A percentile compares a stretch with the other conserved stretches of the same genome.
Evolutionary conservation across 139 green algal species (phyloP).

Genomic region (Pleodorina starrii): DNA sequence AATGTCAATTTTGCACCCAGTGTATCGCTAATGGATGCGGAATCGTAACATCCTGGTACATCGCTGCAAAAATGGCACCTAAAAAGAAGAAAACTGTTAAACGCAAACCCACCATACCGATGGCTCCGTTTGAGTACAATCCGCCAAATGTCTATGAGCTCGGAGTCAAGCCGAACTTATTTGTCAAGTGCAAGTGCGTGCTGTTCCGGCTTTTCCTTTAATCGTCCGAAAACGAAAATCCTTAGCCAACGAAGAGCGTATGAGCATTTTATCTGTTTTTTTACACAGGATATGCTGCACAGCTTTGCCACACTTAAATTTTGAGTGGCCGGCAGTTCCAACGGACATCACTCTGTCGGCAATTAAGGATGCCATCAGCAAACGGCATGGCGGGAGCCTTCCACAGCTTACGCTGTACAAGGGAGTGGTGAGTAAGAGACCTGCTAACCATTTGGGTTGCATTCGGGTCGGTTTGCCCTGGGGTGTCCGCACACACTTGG

Average conservation of each 20-base stretch:
- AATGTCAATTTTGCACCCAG: too few relatives aligned
- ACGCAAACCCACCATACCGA: not conserved
- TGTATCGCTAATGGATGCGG: too few relatives aligned
- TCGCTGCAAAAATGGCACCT: conserved; percentile 19
- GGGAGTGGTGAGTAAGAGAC: conserved; percentile 32
- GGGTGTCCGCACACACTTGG: too few relatives aligned
- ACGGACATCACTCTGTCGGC: conserved; percentile 25
- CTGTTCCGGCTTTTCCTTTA: not conserved
- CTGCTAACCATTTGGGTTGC: too few relatives aligned
- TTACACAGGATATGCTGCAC: conserved; percentile 44
- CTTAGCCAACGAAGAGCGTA: not conserved
- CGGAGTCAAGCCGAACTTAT: not conserved
- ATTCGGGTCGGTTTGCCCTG: too few relatives aligned
- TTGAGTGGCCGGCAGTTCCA: conserved; percentile 49
- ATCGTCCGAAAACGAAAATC: not conserved
- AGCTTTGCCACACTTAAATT: conserved; percentile 38
- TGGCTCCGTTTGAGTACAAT: conserved; percentile 1
- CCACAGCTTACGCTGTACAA: conserved; percentile 33
- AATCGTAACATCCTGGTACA: too few relatives aligned
- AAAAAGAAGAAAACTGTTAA: conserved; percentile 12
- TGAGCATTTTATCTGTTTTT: not conserved
- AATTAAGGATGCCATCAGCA: conserved; percentile 42
- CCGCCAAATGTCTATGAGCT: conserved; percentile 29
- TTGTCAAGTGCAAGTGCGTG: conserved; percentile 29
- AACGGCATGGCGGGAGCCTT: conserved; percentile 45